Evolutionary conservation across 768 basidiomycete species (phyloP), one percentile per base, ranked within the genome.

Genomic region (Hypholoma fasciculare): DNA sequence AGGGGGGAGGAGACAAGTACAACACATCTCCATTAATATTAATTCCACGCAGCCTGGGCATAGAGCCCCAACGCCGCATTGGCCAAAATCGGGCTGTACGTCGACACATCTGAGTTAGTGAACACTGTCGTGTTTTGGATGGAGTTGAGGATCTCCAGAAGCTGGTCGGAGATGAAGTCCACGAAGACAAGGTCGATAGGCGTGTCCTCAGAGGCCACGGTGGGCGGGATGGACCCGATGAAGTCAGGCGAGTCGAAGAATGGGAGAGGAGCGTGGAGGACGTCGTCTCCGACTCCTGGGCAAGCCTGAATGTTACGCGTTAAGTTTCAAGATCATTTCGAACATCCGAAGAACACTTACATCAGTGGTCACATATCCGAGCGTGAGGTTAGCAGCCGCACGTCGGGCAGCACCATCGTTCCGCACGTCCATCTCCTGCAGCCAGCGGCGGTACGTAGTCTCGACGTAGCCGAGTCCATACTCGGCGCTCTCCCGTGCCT

Each of bases 271-370:
- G 73, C 63, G 68, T 94, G 92, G 0, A 72, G 70, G 3, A 79
- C 84, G 63, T 94, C 92, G 67, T 94, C 92, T 2, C 91, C 92
- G 8, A 83, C 71, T 2, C 86, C 89, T 1, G 89, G 86, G 67
- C 92, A 92, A 1, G 82, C 73, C 89, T 85, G 54, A 0, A 46
- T 1, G 51, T 52, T 3, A 39, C 11, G 23, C 20, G 2, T 20
- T 42, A 36, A n/a, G 34, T 46, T 14, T 49, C 37, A 49, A n/a
- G 14, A 36, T 7, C 16, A 16, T 44, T 26, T 49, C 16, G 17
- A 36, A 49, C 39, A 42, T 8, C 9, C 9, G 30, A 30, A 36
- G 26, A 62, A 38, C 7, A 19, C 84, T 67, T 62, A 88, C 85
- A 68, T 90, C 89, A 1, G 70, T 63, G 4, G 91, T 92, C 20